A percentile compares a stretch with the other conserved stretches of the same genome.
These are phyloP conservation scores for Linnemannia exigua DNA, from an alignment of 192 early-diverging fungal species.

Conservation along the genomic window DNA sequence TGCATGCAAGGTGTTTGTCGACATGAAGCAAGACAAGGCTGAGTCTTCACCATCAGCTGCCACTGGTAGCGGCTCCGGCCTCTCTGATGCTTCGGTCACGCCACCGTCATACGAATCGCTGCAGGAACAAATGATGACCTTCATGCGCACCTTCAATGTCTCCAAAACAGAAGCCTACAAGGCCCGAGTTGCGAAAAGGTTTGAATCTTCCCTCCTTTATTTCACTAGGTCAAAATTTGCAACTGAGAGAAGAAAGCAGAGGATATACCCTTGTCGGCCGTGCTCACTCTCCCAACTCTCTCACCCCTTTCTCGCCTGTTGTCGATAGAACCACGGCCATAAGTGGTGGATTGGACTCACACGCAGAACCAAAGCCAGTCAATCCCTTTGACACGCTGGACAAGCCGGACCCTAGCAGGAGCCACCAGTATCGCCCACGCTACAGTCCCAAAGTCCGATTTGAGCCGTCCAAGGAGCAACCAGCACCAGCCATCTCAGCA, in stretches of 20 bases:
- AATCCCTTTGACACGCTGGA: slow-evolving; percentile 16
- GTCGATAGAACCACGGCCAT: no score
- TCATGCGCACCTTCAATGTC: no score
- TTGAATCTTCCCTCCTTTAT: no score
- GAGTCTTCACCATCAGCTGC: neutral
- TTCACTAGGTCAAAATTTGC: no score
- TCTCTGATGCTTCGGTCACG: neutral
- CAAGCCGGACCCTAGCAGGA: slow-evolving; percentile 9
- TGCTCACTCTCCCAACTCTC: no score
- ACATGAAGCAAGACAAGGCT: slow-evolving; percentile 16
- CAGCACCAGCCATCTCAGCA: neutral
- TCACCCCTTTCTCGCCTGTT: no score
- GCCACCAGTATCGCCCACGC: slow-evolving; percentile 9
- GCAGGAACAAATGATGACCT: no score
- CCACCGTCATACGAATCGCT: neutral
- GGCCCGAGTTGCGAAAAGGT: no score
- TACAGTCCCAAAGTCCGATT: slow-evolving; percentile 16
- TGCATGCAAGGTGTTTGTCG: slow-evolving; percentile 22
- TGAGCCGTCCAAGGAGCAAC: slow-evolving; percentile 10
- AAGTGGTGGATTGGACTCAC: no score
- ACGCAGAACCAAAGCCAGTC: neutral
- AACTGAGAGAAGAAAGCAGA: no score
- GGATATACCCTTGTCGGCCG: no score
- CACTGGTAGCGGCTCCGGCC: neutral
- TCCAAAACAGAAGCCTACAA: no score